phyloP scores from a whole-genome alignment of 2,329 filamentous ascomycete species.

The Trichocomaceae sp. region DNA sequence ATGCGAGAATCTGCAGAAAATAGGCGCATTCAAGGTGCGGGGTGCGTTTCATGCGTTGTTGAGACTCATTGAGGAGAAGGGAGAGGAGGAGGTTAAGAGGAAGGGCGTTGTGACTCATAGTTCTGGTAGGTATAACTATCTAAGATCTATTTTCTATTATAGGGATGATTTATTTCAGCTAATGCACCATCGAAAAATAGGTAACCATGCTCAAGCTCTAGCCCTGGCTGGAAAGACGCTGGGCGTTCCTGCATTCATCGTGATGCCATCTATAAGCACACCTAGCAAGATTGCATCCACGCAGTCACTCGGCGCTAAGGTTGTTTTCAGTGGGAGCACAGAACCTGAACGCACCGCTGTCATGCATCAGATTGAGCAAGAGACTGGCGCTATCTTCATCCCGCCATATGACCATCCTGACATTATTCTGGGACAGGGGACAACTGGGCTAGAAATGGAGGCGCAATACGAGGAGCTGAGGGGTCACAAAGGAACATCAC shows the following conservation, averaged over 20 bases:
- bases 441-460: conserved; percentile 73
- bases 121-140: conserved; percentile 64
- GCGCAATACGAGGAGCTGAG: conserved; percentile 57
- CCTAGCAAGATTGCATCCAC: conserved; percentile 85
- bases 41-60: conserved; percentile 84
- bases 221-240: conserved; percentile 72
- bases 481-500: conserved; percentile 14
- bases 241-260: conserved; percentile 71
- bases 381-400: conserved; percentile 71
- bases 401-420: conserved; percentile 91
- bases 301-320: conserved; percentile 64
- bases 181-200: conserved; percentile 40
- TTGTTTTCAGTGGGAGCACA: conserved; percentile 78
- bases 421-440: conserved; percentile 91
- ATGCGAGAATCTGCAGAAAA: conserved; percentile 84
- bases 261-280: conserved; percentile 84
- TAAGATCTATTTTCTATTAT: not conserved
- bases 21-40: conserved; percentile 87
- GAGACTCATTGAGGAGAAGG: conserved; percentile 57
- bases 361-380: conserved; percentile 58
- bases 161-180: not conserved
- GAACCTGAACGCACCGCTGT: conserved; percentile 73
- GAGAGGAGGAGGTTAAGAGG: conserved; percentile 54
- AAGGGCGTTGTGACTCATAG: conserved; percentile 85
- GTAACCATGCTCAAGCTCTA: conserved; percentile 91